Percentiles rank a stretch among this genome's conserved stretches.
Evolutionary conservation across 208 protist species (phyloP).

Genomic region (Phytomonas francai): DNA sequence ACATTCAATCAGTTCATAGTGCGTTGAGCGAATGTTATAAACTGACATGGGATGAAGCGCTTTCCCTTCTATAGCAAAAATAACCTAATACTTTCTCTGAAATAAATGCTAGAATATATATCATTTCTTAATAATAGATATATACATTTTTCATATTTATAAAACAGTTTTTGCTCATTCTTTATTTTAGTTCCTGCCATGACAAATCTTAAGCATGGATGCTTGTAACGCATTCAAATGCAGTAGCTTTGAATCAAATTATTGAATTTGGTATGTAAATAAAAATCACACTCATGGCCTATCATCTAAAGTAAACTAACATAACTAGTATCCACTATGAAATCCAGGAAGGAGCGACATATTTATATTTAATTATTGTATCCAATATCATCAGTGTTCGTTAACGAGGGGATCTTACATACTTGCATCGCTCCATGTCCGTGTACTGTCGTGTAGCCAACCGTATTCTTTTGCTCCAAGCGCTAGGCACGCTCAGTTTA

Average conservation of each 20-base stretch:
- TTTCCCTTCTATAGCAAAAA: background rate
- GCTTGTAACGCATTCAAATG: background rate
- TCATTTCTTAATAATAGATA: background rate
- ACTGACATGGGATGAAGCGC: background rate
- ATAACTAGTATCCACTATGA: background rate
- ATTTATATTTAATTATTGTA: constrained; percentile 1
- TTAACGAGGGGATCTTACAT: background rate
- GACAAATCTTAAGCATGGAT: background rate
- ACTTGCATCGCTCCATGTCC: constrained; percentile 30
- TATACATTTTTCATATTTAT: constrained; percentile 6
- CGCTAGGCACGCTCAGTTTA: constrained; percentile 39
- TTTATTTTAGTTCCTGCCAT: background rate
- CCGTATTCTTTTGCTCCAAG: constrained; percentile 44
- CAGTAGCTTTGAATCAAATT: background rate
- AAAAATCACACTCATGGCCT: background rate
- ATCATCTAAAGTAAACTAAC: background rate
- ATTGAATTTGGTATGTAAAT: background rate
- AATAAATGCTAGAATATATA: constrained; percentile 4
- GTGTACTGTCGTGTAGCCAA: constrained; percentile 58
- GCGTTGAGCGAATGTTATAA: background rate
- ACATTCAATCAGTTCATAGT: background rate
- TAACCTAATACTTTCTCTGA: background rate
- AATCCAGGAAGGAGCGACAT: background rate
- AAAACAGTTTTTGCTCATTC: background rate
- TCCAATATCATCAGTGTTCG: background rate